Conservation (phyloP, 2,329 filamentous ascomycete genomes). For the Aspergillus sp. region DNA sequence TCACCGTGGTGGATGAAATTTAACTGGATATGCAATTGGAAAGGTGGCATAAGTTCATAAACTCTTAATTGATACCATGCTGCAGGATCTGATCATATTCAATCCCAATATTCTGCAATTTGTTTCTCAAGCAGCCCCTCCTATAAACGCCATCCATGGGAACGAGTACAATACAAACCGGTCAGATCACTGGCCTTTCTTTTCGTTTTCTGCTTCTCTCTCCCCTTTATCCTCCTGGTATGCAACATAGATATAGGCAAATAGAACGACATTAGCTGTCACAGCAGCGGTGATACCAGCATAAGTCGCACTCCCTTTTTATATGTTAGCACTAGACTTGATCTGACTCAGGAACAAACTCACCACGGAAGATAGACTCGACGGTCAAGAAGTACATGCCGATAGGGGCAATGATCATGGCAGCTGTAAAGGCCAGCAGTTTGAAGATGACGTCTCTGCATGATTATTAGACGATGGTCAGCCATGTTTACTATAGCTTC, state of each 20-base stretch:
- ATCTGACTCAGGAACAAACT: slow-evolving; percentile 13
- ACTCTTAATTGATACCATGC: too few relatives aligned
- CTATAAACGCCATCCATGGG: neutral
- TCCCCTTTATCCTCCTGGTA: slow-evolving; percentile 83
- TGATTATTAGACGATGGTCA: neutral
- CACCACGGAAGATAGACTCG: slow-evolving; percentile 72
- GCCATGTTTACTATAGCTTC: too few relatives aligned
- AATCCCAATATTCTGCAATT: too few relatives aligned
- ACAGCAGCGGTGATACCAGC: slow-evolving; percentile 81
- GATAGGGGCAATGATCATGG: slow-evolving; percentile 85
- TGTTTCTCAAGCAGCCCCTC: too few relatives aligned
- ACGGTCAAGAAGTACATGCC: slow-evolving; percentile 82
- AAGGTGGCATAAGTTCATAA: too few relatives aligned
- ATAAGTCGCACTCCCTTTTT: slow-evolving; percentile 78
- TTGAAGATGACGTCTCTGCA: slow-evolving; percentile 79
- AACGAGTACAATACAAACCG: neutral
- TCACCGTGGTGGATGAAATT: neutral
- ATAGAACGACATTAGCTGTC: slow-evolving; percentile 83
- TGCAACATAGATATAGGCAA: slow-evolving; percentile 87
- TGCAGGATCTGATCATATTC: too few relatives aligned
- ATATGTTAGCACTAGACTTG: neutral
- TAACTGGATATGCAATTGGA: neutral
- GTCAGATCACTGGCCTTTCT: slow-evolving; percentile 37
- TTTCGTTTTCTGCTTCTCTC: slow-evolving; percentile 58
- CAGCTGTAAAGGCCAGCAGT: slow-evolving; percentile 81